Evolutionary conservation across 176 grass and related monocot species (phyloP).

Genomic region (Oryza punctata): DNA sequence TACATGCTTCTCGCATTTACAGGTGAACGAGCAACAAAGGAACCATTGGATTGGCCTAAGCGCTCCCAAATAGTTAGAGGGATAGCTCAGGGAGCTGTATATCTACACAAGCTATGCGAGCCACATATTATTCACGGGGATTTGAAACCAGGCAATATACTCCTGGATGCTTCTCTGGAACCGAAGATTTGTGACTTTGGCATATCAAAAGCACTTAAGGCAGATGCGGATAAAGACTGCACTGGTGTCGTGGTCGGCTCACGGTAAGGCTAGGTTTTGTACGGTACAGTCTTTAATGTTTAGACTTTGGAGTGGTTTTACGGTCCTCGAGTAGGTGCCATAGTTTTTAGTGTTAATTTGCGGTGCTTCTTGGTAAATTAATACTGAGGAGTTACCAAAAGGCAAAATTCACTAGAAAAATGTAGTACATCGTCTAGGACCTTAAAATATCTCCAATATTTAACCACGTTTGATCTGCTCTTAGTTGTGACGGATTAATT

Average conservation of each 20-base stretch:
- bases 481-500: no score
- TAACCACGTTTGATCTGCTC: no score
- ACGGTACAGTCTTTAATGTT: neutral
- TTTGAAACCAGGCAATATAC: neutral
- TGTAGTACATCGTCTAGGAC: neutral
- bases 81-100: no score
- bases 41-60: neutral
- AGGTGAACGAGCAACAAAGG: neutral
- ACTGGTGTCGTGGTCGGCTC: neutral
- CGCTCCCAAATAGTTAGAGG: neutral
- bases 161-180: neutral
- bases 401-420: no score
- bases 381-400: no score
- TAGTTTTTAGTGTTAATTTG: no score
- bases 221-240: no score
- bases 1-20: neutral
- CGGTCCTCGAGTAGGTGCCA: no score
- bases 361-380: no score
- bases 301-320: neutral
- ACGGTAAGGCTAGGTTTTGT: neutral
- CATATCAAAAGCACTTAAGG: neutral
- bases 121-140: no score
- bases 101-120: no score
- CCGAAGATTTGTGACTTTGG: neutral
- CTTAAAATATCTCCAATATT: neutral